Evolutionary conservation across 75 land plant species (phyloP).

Genomic region (Sequoia sempervirens): DNA sequence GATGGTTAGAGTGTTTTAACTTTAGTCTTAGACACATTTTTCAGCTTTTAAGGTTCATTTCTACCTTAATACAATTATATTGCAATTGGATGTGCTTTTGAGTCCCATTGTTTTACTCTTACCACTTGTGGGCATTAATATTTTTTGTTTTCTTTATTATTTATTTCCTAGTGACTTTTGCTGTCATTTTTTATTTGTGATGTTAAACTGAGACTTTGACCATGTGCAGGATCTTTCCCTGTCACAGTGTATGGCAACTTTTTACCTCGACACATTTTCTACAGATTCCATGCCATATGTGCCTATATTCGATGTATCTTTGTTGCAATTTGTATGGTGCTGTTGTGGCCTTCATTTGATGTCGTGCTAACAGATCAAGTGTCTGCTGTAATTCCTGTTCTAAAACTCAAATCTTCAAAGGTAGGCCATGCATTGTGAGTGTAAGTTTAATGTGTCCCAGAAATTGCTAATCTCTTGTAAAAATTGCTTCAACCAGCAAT

Average conservation of each 20-base stretch:
- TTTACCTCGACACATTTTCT: constrained; percentile 84
- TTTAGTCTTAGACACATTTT: too few relatives aligned
- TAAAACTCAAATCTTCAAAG: constrained; percentile 75
- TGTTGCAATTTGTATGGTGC: constrained; percentile 80
- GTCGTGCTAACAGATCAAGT: constrained; percentile 90
- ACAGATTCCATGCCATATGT: constrained; percentile 89
- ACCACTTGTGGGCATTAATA: neutral
- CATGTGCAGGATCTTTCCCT: constrained; percentile 66
- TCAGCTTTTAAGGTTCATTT: too few relatives aligned
- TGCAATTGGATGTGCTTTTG: neutral
- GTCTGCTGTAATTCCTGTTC: constrained; percentile 83
- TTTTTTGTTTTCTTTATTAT: neutral
- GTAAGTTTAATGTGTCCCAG: neutral
- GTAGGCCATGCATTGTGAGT: constrained; percentile 24
- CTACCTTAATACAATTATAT: neutral
- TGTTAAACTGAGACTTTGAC: neutral
- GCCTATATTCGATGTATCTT: constrained; percentile 92
- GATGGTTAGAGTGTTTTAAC: too few relatives aligned
- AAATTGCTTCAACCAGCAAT: neutral
- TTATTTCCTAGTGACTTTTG: neutral
- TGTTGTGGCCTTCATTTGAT: constrained; percentile 81
- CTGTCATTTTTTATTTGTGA: constrained; percentile 6
- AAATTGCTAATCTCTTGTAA: neutral
- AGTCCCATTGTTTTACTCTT: neutral
- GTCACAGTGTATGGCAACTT: constrained; percentile 94